Base-by-base conservation (phyloP, 1,284 basidiomycete genomes). In the Phellopilus nigrolimitatus region DNA sequence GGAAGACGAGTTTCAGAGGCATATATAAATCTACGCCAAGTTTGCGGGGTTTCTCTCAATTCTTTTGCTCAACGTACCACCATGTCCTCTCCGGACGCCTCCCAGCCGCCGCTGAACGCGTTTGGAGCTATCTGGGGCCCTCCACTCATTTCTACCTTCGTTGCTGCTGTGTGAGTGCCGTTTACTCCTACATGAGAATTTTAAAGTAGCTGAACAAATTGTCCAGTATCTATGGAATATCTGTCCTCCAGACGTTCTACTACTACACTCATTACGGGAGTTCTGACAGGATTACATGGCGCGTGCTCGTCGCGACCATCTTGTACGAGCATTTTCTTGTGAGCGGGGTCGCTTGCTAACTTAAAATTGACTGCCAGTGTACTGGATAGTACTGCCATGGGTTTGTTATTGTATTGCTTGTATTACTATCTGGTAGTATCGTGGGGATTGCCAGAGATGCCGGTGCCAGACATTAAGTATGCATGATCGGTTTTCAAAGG, bases 221-320 rank as follows among this genome's bases (percentile, higher is more conserved):
- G 9, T 21, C 6, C 24, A 52, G 51, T 17, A 25, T 52, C 1
- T 52, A 52, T 47, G 51, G 51, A 24, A 52, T 52, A 15, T 36
- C 51, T n/a, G 51, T 52, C 43, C 51, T 52, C 30, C 51, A 52
- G 21, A 52, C 51, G 7, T 52, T 52, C 30, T 52, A 52, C 25
- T 52, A 52, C 19, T 52, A 52, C 39, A 40, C 41, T 36, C 27
- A 39, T 24, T 37, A 52, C 17, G 33, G 45, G 25, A 46, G 39
- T 12, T 28, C 33, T 19, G 51, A 52, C 25, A 28, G 36, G 10
- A 28, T 4, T 17, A 36, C 36, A 0, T 52, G 51, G 51, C 43
- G 30, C 10, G 22, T 34, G 6, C 51, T 52, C 37, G 51, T 52
- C 9, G 51, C 36, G 21, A 19, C 41, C 21, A 47, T 52, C 17